A percentile compares a stretch with the other conserved stretches of the same genome.
Conservation (phyloP, 257 asterid species). For the Przewalskia tangutica region DNA sequence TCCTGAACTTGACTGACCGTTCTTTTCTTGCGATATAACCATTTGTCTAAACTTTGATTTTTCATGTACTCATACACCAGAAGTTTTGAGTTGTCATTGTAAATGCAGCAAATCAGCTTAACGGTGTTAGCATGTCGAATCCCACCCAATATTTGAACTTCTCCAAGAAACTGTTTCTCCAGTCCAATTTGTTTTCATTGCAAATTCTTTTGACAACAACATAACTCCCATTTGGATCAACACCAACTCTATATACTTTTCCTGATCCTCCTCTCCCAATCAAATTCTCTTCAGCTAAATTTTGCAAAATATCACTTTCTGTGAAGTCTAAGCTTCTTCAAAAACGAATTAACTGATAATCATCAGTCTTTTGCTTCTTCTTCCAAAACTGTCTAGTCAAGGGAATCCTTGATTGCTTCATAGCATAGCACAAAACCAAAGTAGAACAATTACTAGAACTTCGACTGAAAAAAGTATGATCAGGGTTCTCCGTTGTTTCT, state of each 20-base stretch:
- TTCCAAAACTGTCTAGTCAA: background rate
- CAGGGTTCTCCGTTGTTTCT: background rate
- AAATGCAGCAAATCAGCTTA: constrained; percentile 50
- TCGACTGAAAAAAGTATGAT: background rate
- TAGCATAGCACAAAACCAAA: background rate
- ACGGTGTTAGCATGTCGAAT: constrained; percentile 45
- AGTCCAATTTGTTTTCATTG: constrained; percentile 26
- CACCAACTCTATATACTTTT: constrained; percentile 34
- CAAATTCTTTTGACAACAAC: constrained; percentile 51
- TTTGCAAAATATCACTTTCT: constrained; percentile 23
- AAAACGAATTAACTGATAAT: constrained; percentile 16
- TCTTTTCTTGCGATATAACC: constrained; percentile 40
- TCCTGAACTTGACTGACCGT: background rate
- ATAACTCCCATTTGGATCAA: constrained; percentile 15
- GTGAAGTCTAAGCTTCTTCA: constrained; percentile 30
- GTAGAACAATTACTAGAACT: background rate
- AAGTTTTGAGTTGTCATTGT: constrained; percentile 31
- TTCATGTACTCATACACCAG: constrained; percentile 49
- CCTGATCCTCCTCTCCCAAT: constrained; percentile 53
- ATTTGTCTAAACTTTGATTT: constrained; percentile 40
- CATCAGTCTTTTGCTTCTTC: background rate
- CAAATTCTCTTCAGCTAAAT: constrained; percentile 28
- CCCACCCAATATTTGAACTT: constrained; percentile 33
- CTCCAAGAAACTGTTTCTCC: constrained; percentile 44
- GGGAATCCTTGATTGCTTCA: background rate